phyloP scores from a whole-genome alignment of 495 filamentous ascomycete genomes.

The Penicillium diatomitis region DNA sequence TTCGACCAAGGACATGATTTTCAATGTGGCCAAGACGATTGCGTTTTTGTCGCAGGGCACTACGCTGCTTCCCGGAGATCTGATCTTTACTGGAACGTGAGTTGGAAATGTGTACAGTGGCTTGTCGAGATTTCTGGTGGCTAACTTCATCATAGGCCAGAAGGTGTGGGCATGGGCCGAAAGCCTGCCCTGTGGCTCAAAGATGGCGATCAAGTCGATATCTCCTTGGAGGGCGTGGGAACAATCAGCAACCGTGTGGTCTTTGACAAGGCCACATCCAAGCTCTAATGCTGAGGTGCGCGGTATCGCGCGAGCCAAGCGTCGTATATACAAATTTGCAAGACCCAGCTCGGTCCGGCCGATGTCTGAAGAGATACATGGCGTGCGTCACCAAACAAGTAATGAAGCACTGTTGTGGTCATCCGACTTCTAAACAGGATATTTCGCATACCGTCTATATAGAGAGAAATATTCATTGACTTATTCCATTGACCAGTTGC shows the following conservation, averaged over 20 bases:
- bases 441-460: too few species aligned
- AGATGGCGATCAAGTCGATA: conserved; percentile 71
- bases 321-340: too few species aligned
- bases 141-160: conserved; percentile 38
- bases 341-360: too few species aligned
- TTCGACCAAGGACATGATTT: conserved; percentile 74
- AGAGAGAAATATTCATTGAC: too few species aligned
- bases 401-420: too few species aligned
- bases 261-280: conserved; percentile 47
- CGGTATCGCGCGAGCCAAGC: too few species aligned
- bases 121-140: neutral
- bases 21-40: conserved; percentile 64
- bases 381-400: too few species aligned
- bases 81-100: conserved; percentile 82
- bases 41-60: conserved; percentile 68
- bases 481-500: too few species aligned
- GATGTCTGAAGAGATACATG: too few species aligned
- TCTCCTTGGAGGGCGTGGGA: conserved; percentile 63
- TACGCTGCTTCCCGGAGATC: conserved; percentile 67
- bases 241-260: conserved; percentile 64
- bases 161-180: conserved; percentile 71
- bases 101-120: conserved; percentile 15
- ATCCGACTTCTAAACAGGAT: too few species aligned
- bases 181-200: conserved; percentile 69
- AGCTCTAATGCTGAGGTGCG: conserved; percentile 26